Conservation (phyloP, 2,329 filamentous ascomycete genomes). For the Plectosphaerella plurivora region DNA sequence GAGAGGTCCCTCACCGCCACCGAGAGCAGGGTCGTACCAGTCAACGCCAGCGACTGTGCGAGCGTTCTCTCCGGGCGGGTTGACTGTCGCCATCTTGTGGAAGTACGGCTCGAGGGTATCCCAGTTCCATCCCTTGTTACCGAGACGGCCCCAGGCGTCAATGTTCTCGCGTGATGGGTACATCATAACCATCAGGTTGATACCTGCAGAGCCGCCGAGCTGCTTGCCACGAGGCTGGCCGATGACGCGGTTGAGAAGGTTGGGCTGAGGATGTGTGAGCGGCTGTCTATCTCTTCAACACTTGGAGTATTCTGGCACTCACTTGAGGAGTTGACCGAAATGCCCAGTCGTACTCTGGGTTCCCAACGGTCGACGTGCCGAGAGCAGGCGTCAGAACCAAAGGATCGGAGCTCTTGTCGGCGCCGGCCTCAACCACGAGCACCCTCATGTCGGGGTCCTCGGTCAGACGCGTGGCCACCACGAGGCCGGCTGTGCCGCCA, state of each 20-base stretch:
- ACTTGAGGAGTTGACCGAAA: slow-evolving; percentile 16
- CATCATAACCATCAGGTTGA: slow-evolving; percentile 56
- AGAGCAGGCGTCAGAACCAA: slow-evolving; percentile 13
- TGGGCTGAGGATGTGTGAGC: not conserved
- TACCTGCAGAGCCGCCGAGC: slow-evolving; percentile 58
- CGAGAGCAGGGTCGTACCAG: slow-evolving; percentile 22
- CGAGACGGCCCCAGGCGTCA: slow-evolving; percentile 53
- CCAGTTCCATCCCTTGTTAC: slow-evolving; percentile 57
- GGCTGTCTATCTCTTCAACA: no score
- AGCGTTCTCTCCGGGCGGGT: slow-evolving; percentile 18
- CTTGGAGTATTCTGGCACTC: not conserved
- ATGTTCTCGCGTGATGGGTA: slow-evolving; percentile 43
- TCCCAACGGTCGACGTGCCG: slow-evolving; percentile 12
- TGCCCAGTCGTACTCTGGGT: slow-evolving; percentile 14
- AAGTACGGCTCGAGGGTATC: slow-evolving; percentile 22
- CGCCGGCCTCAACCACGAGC: slow-evolving; percentile 12
- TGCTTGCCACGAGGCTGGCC: slow-evolving; percentile 12
- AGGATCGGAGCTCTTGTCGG: slow-evolving; percentile 9
- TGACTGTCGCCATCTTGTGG: slow-evolving; percentile 16
- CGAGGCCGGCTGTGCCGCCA: slow-evolving; percentile 38
- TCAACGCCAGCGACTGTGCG: slow-evolving; percentile 23
- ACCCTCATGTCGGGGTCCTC: slow-evolving; percentile 8
- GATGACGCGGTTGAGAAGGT: slow-evolving; percentile 6
- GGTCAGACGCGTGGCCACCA: slow-evolving; percentile 29
- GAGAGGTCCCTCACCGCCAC: slow-evolving; percentile 28